Evolutionary conservation across 2,329 filamentous ascomycete species (phyloP).

Genomic region (Aschersonia sp.): DNA sequence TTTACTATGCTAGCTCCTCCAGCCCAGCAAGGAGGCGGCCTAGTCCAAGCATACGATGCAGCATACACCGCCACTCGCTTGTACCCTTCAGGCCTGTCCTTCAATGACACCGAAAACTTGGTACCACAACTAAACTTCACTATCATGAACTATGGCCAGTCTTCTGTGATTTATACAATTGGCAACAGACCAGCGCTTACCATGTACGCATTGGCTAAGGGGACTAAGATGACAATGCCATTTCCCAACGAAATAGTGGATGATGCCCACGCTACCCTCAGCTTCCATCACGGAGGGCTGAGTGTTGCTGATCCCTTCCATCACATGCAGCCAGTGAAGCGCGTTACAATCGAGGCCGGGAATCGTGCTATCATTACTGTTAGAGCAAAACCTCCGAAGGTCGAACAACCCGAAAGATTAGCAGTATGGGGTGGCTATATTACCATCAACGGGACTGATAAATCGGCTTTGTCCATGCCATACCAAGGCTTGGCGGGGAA

Average conservation of each 20-base stretch:
- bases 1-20: slow-evolving; percentile 25
- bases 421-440: not conserved
- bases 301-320: too few relatives aligned
- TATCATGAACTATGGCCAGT: not conserved
- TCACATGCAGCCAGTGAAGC: not conserved
- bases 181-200: not conserved
- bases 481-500: not conserved
- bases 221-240: not conserved
- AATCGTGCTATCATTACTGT: not conserved
- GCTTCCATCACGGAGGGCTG: not conserved
- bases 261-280: not conserved
- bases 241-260: not conserved
- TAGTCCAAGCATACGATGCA: slow-evolving; percentile 29
- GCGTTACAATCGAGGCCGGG: not conserved
- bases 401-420: not conserved
- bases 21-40: slow-evolving; percentile 31
- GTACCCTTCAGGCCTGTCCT: slow-evolving; percentile 34
- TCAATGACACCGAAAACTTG: slow-evolving; percentile 34
- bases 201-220: not conserved
- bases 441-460: not conserved
- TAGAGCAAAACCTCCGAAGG: not conserved
- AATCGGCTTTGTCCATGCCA: not conserved
- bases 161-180: not conserved
- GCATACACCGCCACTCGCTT: slow-evolving; percentile 33
- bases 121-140: not conserved